These are phyloP conservation scores for Jasminum sambac DNA, from an alignment of 257 asterid genomes.

Conservation along the genomic window DNA sequence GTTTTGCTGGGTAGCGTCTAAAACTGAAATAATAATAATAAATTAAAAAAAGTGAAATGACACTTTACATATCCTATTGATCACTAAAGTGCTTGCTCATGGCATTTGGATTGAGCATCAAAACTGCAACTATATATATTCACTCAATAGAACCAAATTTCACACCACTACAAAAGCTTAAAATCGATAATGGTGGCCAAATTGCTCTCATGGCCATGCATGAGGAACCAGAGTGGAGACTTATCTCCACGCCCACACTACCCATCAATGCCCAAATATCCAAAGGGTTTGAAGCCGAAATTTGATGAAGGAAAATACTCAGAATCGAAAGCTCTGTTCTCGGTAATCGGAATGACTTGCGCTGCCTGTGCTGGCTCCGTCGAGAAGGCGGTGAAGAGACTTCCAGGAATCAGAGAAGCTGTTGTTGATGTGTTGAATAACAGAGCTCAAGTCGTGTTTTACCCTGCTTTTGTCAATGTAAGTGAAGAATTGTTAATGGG, in stretches of 20 bases:
- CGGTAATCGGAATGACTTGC: conserved; percentile 81
- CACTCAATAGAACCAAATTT: background rate
- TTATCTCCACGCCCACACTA: conserved; percentile 47
- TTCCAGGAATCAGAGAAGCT: conserved; percentile 78
- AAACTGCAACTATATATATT: background rate
- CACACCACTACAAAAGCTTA: background rate
- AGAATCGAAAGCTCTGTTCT: conserved; percentile 55
- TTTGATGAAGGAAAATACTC: conserved; percentile 45
- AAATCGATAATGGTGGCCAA: conserved; percentile 35
- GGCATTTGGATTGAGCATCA: background rate
- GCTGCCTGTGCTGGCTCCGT: conserved; percentile 91
- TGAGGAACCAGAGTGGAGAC: conserved; percentile 33
- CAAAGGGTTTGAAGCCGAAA: conserved; percentile 21
- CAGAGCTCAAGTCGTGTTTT: conserved; percentile 64
- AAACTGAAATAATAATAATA: background rate
- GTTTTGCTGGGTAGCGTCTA: background rate
- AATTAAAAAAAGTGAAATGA: no score
- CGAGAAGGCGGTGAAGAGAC: conserved; percentile 80
- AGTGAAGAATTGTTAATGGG: background rate
- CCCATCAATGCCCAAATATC: conserved; percentile 50
- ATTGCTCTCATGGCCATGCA: conserved; percentile 42
- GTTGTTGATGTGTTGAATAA: conserved; percentile 75
- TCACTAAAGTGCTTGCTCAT: background rate
- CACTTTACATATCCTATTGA: background rate
- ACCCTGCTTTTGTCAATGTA: conserved; percentile 56